A percentile compares a stretch with the other conserved stretches of the same genome.
These are phyloP conservation scores for Persicaria maculosa DNA, from an alignment of 148 eudicot species.

Conservation along the genomic window DNA sequence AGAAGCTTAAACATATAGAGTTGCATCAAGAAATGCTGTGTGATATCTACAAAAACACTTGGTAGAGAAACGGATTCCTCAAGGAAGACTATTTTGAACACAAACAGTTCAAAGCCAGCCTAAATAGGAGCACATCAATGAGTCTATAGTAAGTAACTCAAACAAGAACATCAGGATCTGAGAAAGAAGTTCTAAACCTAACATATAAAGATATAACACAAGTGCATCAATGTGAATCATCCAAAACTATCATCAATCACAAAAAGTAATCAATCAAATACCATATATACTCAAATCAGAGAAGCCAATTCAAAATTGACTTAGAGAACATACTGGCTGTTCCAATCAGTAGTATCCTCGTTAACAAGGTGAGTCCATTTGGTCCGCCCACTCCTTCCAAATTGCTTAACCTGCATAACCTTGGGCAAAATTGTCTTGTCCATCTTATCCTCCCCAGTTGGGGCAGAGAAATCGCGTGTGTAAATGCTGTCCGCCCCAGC, in stretches of 20 bases:
- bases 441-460: constrained; percentile 89
- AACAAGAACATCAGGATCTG: not conserved
- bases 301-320: not conserved
- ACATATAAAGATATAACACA: not conserved
- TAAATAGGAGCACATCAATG: no score
- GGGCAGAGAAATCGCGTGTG: constrained; percentile 71
- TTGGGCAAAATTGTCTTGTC: constrained; percentile 80
- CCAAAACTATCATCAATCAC: not conserved
- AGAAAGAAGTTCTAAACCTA: not conserved
- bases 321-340: constrained; percentile 53
- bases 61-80: not conserved
- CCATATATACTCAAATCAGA: not conserved
- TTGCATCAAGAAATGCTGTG: not conserved
- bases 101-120: no score
- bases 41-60: not conserved
- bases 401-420: constrained; percentile 95
- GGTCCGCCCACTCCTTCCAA: constrained; percentile 93
- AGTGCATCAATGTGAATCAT: not conserved
- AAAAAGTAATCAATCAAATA: not conserved
- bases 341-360: constrained; percentile 90
- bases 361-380: constrained; percentile 97
- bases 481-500: constrained; percentile 46
- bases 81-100: not conserved
- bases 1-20: not conserved
- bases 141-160: no score